A percentile compares a stretch with the other conserved stretches of the same genome.
phyloP scores from a whole-genome alignment of 73 alveolate genomes.

The Durusdinium trenchii region DNA sequence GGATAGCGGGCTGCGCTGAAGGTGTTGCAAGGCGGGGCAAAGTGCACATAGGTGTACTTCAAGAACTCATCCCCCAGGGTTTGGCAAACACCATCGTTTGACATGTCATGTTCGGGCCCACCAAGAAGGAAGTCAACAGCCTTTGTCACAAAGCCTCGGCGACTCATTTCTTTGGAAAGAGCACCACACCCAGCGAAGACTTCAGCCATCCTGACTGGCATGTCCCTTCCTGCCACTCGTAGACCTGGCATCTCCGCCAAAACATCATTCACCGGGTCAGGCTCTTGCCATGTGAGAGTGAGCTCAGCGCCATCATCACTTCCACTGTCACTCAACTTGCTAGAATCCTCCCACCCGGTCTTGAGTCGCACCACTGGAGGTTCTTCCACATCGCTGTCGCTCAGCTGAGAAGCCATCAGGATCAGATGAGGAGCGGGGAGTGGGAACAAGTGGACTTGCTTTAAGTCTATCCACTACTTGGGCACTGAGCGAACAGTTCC shows the following conservation, averaged over 20 bases:
- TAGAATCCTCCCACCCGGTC: too few species aligned
- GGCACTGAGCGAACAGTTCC: too few species aligned
- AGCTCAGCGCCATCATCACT: too few species aligned
- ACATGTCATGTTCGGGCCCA: background rate
- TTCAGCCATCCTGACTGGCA: background rate
- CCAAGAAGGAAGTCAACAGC: background rate
- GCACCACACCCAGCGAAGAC: background rate
- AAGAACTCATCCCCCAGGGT: background rate
- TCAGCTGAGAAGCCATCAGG: too few species aligned
- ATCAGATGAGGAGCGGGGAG: too few species aligned
- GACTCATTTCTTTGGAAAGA: background rate
- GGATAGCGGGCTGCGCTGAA: background rate
- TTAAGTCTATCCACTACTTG: too few species aligned
- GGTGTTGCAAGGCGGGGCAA: background rate
- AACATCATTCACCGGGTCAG: too few species aligned
- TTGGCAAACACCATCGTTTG: background rate
- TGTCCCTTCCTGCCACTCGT: background rate
- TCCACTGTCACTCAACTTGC: too few species aligned
- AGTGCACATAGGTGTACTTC: background rate
- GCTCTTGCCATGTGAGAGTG: too few species aligned
- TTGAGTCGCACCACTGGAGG: too few species aligned
- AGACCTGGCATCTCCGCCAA: too few species aligned
- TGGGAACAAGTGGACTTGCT: too few species aligned
- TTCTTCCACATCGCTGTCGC: conserved; percentile 1
- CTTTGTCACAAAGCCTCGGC: background rate